phyloP scores from a whole-genome alignment of 176 grass and related monocot species.

The Dendrocalamus sinicus region DNA sequence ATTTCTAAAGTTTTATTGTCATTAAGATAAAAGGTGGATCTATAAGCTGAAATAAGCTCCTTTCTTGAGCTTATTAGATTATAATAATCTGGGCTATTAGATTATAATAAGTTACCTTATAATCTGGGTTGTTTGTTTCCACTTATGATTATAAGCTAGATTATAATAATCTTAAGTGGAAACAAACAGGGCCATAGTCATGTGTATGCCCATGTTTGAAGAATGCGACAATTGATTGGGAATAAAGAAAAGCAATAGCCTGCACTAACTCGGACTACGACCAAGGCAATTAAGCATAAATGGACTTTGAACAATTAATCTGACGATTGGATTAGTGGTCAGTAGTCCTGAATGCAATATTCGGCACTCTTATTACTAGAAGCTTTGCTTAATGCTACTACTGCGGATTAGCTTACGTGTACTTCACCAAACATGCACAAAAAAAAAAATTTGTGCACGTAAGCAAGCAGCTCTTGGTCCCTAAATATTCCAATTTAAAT shows the following conservation, averaged over 20 bases:
- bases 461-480: not conserved
- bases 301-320: not conserved
- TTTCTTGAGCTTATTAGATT: too few relatives aligned
- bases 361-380: not conserved
- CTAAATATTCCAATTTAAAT: not conserved
- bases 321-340: not conserved
- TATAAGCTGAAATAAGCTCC: too few relatives aligned
- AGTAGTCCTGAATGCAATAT: not conserved
- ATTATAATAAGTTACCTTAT: too few relatives aligned
- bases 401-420: not conserved
- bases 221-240: not conserved
- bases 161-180: too few relatives aligned
- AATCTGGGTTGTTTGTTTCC: too few relatives aligned
- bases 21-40: too few relatives aligned
- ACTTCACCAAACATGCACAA: not conserved
- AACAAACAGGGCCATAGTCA: too few relatives aligned
- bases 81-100: too few relatives aligned
- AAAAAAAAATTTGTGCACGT: not conserved
- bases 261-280: not conserved
- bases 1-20: too few relatives aligned
- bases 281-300: not conserved
- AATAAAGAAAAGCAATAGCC: not conserved
- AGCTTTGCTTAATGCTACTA: not conserved
- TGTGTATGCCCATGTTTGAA: not conserved
- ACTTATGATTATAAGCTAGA: too few relatives aligned